Evolutionary conservation across 148 eudicot species (phyloP).

Genomic region (Chenopodium album): DNA sequence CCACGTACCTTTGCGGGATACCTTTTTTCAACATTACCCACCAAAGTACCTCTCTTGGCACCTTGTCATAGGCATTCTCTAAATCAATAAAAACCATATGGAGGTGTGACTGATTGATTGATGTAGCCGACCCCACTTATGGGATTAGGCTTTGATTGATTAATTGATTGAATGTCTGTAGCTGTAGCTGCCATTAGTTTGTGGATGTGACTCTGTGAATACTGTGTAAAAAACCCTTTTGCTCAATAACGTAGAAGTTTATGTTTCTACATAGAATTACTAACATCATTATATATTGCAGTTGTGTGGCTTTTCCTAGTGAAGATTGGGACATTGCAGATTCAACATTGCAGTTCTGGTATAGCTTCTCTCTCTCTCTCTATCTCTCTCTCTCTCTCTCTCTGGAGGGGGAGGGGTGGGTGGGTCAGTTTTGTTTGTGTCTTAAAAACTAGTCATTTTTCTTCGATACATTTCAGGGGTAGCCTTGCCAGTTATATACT

Average conservation of each 20-base stretch:
- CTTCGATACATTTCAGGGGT: slow-evolving; percentile 52
- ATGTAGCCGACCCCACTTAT: too few species aligned
- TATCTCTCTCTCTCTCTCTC: background rate
- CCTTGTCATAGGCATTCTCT: too few species aligned
- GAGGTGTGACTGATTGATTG: too few species aligned
- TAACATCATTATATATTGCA: slow-evolving; percentile 41
- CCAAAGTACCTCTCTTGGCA: too few species aligned
- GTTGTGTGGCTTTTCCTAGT: slow-evolving; percentile 87
- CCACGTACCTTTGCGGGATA: too few species aligned
- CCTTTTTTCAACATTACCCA: too few species aligned
- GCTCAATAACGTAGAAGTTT: background rate
- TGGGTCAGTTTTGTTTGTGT: slow-evolving; percentile 5
- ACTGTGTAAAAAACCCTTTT: background rate
- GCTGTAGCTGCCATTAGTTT: too few species aligned
- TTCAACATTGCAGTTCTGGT: slow-evolving; percentile 97
- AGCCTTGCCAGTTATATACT: slow-evolving; percentile 74
- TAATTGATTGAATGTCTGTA: too few species aligned
- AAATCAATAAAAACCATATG: too few species aligned
- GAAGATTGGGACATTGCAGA: slow-evolving; percentile 97
- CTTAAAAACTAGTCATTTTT: background rate
- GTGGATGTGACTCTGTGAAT: too few species aligned
- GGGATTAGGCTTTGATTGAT: too few species aligned
- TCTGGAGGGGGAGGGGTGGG: too few species aligned
- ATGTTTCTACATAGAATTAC: slow-evolving; percentile 8
- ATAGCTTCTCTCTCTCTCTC: slow-evolving; percentile 18